A percentile compares a stretch with the other conserved stretches of the same genome.
These are phyloP conservation scores for Poterioochromonas sp. DNA, from an alignment of 352 stramenopile species.

Conservation along the genomic window DNA sequence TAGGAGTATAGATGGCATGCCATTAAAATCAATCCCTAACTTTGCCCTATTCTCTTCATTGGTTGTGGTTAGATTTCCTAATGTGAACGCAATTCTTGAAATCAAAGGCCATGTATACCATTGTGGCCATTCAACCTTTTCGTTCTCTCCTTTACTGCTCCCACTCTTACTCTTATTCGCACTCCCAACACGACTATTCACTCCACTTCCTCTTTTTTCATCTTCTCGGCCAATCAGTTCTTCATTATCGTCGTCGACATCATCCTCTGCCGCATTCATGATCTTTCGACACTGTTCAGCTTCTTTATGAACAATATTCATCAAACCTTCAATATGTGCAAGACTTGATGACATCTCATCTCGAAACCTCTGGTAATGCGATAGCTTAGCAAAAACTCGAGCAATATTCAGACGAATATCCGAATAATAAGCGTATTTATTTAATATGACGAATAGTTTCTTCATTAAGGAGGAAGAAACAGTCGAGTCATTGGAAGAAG, in stretches of 20 bases:
- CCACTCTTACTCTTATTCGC: neutral
- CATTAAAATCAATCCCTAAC: neutral
- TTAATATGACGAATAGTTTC: neutral
- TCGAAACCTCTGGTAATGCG: neutral
- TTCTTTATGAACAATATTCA: neutral
- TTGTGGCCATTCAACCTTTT: neutral
- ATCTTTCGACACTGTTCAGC: neutral
- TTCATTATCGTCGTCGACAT: neutral
- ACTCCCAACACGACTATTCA: neutral
- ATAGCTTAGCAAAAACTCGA: slow-evolving; percentile 14
- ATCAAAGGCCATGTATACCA: slow-evolving; percentile 28
- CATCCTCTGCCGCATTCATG: neutral
- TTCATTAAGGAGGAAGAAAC: no score
- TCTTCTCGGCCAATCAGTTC: neutral
- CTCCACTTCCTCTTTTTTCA: neutral
- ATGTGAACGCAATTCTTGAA: slow-evolving; percentile 6
- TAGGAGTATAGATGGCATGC: neutral
- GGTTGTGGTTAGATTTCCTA: slow-evolving; percentile 17
- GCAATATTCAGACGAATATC: slow-evolving; percentile 6
- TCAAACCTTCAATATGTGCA: neutral
- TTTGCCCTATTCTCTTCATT: slow-evolving; percentile 12
- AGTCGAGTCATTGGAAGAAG: no score
- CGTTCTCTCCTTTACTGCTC: neutral
- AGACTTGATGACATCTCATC: neutral
- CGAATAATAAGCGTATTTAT: neutral